Evolutionary conservation across 2,329 filamentous ascomycete species (phyloP).

Genomic region (Exophiala xenobiotica): DNA sequence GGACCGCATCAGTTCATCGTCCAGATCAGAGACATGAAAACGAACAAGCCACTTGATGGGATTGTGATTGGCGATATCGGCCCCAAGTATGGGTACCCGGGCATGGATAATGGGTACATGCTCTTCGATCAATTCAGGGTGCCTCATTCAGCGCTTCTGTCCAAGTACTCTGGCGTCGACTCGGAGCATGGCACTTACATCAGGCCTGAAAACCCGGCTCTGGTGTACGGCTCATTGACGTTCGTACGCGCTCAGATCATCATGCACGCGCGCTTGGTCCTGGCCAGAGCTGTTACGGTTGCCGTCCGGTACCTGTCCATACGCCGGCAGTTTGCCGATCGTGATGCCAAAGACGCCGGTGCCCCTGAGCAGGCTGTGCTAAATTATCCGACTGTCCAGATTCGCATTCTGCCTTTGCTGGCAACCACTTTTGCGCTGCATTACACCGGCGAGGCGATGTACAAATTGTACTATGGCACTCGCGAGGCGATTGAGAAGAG

Average conservation of each 20-base stretch:
- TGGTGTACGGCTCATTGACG: constrained; percentile 53
- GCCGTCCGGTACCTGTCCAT: constrained; percentile 53
- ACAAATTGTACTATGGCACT: constrained; percentile 48
- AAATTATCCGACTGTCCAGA: constrained; percentile 56
- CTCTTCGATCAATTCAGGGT: constrained; percentile 50
- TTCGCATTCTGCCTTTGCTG: constrained; percentile 53
- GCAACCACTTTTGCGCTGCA: constrained; percentile 55
- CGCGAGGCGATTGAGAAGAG: constrained; percentile 47
- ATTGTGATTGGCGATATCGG: constrained; percentile 57
- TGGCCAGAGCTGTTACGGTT: constrained; percentile 54
- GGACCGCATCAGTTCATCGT: constrained; percentile 55
- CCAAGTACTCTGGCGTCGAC: constrained; percentile 50
- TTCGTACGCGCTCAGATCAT: constrained; percentile 45
- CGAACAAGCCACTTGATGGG: constrained; percentile 47
- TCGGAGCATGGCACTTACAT: constrained; percentile 47
- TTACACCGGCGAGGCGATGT: constrained; percentile 47
- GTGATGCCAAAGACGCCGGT: constrained; percentile 41
- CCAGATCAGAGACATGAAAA: constrained; percentile 51
- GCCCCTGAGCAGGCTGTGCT: constrained; percentile 49
- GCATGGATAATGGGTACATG: constrained; percentile 57
- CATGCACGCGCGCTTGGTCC: constrained; percentile 50
- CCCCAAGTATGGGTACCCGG: constrained; percentile 55
- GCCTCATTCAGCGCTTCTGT: constrained; percentile 51
- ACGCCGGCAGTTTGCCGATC: constrained; percentile 51
- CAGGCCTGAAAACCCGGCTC: constrained; percentile 48